A percentile compares a stretch with the other conserved stretches of the same genome.
These are phyloP conservation scores for Excoecaria agallocha DNA, from an alignment of 345 rosid genomes.

Conservation along the genomic window DNA sequence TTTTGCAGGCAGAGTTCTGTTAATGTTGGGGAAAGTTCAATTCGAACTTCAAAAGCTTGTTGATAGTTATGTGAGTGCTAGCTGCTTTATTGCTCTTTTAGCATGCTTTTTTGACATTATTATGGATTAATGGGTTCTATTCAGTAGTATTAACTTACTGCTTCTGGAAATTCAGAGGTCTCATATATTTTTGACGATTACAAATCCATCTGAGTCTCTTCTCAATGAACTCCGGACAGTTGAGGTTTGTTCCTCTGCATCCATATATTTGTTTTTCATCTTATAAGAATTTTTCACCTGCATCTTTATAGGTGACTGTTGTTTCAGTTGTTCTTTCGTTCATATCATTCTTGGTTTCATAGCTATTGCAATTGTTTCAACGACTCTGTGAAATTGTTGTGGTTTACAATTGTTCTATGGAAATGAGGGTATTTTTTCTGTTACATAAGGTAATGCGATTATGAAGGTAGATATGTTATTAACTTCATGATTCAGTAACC, in stretches of 20 bases:
- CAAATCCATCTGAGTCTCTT: slow-evolving; percentile 90
- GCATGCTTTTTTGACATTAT: slow-evolving; percentile 1
- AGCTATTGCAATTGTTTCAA: neutral
- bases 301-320: neutral
- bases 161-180: slow-evolving; percentile 58
- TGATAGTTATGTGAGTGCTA: slow-evolving; percentile 81
- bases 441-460: neutral
- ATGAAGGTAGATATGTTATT: neutral
- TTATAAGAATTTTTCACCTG: neutral
- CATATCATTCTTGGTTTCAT: neutral
- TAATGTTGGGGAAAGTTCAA: slow-evolving; percentile 78
- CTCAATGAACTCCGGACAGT: slow-evolving; percentile 88
- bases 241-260: slow-evolving; percentile 65
- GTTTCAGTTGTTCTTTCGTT: neutral
- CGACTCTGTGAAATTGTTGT: neutral
- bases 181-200: slow-evolving; percentile 72
- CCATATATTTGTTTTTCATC: slow-evolving; percentile 12
- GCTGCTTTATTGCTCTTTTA: slow-evolving; percentile 6
- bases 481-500: neutral
- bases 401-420: neutral
- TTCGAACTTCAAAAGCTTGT: slow-evolving; percentile 82
- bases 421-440: neutral
- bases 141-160: slow-evolving; percentile 15
- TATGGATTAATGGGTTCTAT: neutral
- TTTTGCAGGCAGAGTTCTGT: slow-evolving; percentile 64